Evolutionary conservation across 371 early-diverging fungal species (phyloP), one percentile per base, ranked within the genome.

Genomic region (Rhizopus sp.): DNA sequence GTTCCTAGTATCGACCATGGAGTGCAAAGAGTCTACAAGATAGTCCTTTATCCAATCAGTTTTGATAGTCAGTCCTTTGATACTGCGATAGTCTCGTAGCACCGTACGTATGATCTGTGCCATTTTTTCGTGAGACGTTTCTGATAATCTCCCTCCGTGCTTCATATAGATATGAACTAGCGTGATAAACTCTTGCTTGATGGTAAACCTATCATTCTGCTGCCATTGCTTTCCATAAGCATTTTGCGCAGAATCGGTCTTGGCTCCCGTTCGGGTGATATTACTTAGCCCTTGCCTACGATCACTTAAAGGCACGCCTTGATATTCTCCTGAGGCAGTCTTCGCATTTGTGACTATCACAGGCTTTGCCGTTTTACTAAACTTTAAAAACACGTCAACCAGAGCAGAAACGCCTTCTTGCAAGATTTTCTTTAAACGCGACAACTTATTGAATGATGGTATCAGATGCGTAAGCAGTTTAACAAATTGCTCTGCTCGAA

Each of bases 401-500:
- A 88, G 62, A 4, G 86, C 83, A 7, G 69, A 70, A 17, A 88
- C 64, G 13, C 85, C 86, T 50, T 81, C 79, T 3, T 72, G 71
- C 16, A 84, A 64, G 15, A 88, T 49, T 4, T 68, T 59, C 5
- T 61, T 59, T 7, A 78, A 39, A 0, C 46, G 45, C 0, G 73
- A 55, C 13, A 72, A 16, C 7, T 64, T 60, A 54, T 78, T 64
- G 15, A 83, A 80, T 15, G 68, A 63, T 3, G 78, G 78, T 9
- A 86, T 53, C 32, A 85, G 40, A 13, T 73, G 65, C 31, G 70
- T 67, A 30, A 85, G 62, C 31, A 82, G 72, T 13, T 76, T 76
- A 9, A 84, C 83, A 69, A 88, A 86, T 53, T 88, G 88, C 50
- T 88, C 86, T 0, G 88, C 86, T 33, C 88, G 73, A 0, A 83